Evolutionary conservation across 192 early-diverging fungal species (phyloP).

Genomic region (Coemansia sp.): DNA sequence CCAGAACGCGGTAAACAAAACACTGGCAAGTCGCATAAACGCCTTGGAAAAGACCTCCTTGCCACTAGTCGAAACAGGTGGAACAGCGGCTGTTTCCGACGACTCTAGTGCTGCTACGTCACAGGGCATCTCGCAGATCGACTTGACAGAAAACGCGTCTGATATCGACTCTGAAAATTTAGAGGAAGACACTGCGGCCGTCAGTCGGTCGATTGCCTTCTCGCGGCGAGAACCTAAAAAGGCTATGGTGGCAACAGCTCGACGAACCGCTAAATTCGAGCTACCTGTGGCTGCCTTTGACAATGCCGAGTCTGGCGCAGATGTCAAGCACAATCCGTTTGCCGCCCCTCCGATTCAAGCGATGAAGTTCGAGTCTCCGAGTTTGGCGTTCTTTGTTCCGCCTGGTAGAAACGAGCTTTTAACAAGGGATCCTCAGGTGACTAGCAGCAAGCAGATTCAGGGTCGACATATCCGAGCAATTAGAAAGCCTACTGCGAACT

Average conservation of each 20-base stretch:
- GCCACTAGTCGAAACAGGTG: neutral
- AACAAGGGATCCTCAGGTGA: neutral
- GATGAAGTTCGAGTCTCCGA: neutral
- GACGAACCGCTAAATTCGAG: slow-evolving; percentile 29
- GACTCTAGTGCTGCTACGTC: neutral
- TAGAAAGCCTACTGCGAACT: neutral
- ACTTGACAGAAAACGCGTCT: neutral
- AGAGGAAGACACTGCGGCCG: slow-evolving; percentile 25
- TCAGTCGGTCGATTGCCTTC: slow-evolving; percentile 13
- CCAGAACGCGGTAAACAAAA: slow-evolving; percentile 8
- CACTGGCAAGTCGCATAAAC: slow-evolving; percentile 28
- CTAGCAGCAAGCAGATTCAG: neutral
- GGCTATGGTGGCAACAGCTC: neutral
- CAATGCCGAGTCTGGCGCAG: neutral
- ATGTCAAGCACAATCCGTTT: slow-evolving; percentile 18
- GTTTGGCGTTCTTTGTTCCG: slow-evolving; percentile 9
- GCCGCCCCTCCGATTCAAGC: slow-evolving; percentile 1
- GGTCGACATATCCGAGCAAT: neutral
- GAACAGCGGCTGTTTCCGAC: neutral
- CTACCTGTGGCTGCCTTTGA: slow-evolving; percentile 23
- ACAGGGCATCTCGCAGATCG: neutral
- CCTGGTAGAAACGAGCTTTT: slow-evolving; percentile 4
- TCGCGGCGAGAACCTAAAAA: neutral
- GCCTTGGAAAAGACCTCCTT: neutral
- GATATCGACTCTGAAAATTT: neutral